These are phyloP conservation scores for Astrocystis sublimbata DNA, from an alignment of 495 filamentous ascomycete species.

Conservation along the genomic window DNA sequence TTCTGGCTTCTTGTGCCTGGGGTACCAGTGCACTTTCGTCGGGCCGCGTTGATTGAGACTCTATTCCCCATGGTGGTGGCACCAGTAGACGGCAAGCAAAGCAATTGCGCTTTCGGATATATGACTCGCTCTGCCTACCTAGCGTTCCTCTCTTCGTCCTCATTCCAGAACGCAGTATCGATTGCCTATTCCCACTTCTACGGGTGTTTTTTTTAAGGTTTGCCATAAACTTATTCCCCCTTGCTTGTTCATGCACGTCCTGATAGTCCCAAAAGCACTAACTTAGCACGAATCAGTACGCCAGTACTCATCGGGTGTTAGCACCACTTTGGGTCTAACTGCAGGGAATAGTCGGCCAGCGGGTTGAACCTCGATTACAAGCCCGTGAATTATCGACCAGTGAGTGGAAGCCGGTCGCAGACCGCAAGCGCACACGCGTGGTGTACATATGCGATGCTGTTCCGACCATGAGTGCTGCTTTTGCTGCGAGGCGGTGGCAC, in stretches of 20 bases:
- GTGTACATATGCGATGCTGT: background rate
- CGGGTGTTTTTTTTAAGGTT: background rate
- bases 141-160: background rate
- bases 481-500: constrained; percentile 1
- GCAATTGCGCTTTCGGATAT: background rate
- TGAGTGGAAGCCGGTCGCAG: background rate
- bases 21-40: background rate
- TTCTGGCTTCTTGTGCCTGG: background rate
- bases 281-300: too few species aligned
- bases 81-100: background rate
- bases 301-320: too few species aligned
- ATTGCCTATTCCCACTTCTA: background rate
- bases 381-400: background rate
- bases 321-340: background rate
- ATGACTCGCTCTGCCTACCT: background rate
- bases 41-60: background rate
- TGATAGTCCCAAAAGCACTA: too few species aligned
- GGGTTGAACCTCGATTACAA: background rate
- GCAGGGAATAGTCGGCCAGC: background rate
- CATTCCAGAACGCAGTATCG: too few species aligned
- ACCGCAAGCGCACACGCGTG: background rate
- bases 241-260: too few species aligned
- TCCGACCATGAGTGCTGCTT: background rate
- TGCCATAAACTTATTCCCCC: too few species aligned
- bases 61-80: background rate